Base-by-base conservation (phyloP, 306 rosid genomes). In the Dicorynia guianensis region DNA sequence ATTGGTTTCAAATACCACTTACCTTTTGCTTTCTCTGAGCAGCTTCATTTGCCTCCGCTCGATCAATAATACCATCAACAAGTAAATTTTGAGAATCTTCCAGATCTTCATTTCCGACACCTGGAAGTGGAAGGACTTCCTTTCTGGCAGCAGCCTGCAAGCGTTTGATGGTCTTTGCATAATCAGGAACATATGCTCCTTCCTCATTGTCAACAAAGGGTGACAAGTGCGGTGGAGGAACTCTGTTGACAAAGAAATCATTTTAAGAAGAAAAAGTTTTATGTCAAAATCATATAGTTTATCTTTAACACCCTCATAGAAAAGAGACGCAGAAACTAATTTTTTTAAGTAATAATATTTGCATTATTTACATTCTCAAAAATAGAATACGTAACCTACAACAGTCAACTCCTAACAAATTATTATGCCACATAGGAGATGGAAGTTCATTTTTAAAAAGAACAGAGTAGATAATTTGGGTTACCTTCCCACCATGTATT, bases 141-240 rank as follows among this genome's bases (percentile, higher is more conserved):
- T 75, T 85, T 80, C 77, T 80, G 39, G 89, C 87, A 76, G 88
- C 93, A 77, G 89, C 87, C 76, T 90, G 89, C 89, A 84, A 82
- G 46, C 86, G 80, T 62, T 89, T 82, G 12, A 95, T 91, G 67
- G 93, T 90, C 87, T 85, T 87, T 1, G 99, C 99, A 76, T 95
- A 92, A 36, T 95, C 99, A 2, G 99, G 99, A 73, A 92, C 89
- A 67, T 95, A 87, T 3, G 91, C 97, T 71, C 89, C 97, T 84
- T 86, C 91, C 13, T 90, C 95, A 25, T 89, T 81, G 84, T 92
- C 85, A 67, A 95, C 85, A 65, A 95, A 95, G 48, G 99, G 99
- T 7, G 99, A 95, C 86, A 95, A 81, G 79, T 92, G 97, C 7
- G 97, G 97, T 11, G 97, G 99, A 71, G 92, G 97, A 75, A 79